Evolutionary conservation across 2,329 filamentous ascomycete genomes (phyloP).

Genomic region (Ceratocystis eucalypticola): DNA sequence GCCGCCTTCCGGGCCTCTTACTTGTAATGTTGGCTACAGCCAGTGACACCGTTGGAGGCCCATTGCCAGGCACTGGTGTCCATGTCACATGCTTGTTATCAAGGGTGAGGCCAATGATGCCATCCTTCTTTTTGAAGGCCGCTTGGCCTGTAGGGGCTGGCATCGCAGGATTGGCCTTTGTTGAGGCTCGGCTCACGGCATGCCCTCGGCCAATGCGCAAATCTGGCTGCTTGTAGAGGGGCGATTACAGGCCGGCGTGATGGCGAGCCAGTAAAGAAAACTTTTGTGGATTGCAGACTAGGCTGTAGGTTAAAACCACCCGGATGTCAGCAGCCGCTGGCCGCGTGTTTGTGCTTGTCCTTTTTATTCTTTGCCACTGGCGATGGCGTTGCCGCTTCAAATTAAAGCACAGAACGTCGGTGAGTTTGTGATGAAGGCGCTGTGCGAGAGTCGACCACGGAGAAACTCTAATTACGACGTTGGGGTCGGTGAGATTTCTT

Average conservation of each 20-base stretch:
- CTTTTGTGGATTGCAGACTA: no score
- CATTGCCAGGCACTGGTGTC: conserved; percentile 54
- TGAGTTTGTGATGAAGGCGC: not conserved
- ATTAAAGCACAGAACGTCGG: not conserved
- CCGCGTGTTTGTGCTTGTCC: no score
- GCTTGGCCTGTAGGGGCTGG: conserved; percentile 50
- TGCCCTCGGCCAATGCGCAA: not conserved
- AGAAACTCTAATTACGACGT: not conserved
- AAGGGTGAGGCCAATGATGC: conserved; percentile 58
- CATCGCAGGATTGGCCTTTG: conserved; percentile 31
- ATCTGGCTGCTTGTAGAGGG: not conserved
- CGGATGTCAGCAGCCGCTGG: no score
- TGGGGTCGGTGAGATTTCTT: not conserved
- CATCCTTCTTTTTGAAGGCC: conserved; percentile 93
- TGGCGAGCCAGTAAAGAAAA: not conserved
- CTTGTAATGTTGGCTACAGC: conserved; percentile 67
- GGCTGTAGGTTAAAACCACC: no score
- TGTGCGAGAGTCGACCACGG: not conserved
- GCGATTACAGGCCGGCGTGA: not conserved
- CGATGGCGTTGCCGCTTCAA: not conserved
- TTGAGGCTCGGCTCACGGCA: not conserved
- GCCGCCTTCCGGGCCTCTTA: conserved; percentile 32
- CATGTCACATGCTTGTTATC: conserved; percentile 67
- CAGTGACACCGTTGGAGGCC: conserved; percentile 54
- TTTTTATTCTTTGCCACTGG: not conserved